Base-by-base conservation (phyloP, 257 asterid genomes). In the Gentiana macrophylla region DNA sequence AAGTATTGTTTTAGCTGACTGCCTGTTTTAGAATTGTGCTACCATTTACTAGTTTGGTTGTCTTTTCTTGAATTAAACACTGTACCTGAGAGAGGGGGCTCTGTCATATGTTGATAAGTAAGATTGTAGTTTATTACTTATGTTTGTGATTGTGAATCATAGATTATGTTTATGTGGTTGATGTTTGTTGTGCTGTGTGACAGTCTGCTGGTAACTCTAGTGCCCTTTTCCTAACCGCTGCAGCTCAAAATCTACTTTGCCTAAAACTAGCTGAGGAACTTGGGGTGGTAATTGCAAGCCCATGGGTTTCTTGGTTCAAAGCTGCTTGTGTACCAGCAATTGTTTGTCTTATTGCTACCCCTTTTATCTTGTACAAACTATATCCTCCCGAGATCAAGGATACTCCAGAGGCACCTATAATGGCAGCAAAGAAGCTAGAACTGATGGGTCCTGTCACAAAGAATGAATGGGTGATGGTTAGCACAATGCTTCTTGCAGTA, bases 141-240 rank as follows among this genome's bases (percentile, higher is more conserved):
- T 45, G 33, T 50, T 57, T 67, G 35, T 53, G 56, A 15, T 15
- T 15, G 24, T 15, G 73, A 51, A 32, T 47, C 33, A 47, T 48
- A 5, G 55, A 11, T 0, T 51, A 60, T 37, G 50, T 50, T 43
- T 6, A 61, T 59, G 63, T 2, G 37, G 50, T 4, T 52, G n/a
- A 61, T 87, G 83, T 57, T 79, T 49, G 61, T 70, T 72, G 51
- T 69, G 72, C 52, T 74, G 70, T 68, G 49, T 74, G 71, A 59
- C 98, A 90, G 98, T 80, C 77, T 69, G 82, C 95, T 62, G 90
- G 94, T 75, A 86, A 90, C 87, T 90, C 97, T 66, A 90, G 96
- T 77, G 97, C 84, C 59, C 97, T 90, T 80, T 90, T 86, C 89
- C 94, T 90, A 65, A 90, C 97, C 72, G 97, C 97, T 58, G 97